Conservation (phyloP, 1,284 basidiomycete species). For the Naganishia sp. region DNA sequence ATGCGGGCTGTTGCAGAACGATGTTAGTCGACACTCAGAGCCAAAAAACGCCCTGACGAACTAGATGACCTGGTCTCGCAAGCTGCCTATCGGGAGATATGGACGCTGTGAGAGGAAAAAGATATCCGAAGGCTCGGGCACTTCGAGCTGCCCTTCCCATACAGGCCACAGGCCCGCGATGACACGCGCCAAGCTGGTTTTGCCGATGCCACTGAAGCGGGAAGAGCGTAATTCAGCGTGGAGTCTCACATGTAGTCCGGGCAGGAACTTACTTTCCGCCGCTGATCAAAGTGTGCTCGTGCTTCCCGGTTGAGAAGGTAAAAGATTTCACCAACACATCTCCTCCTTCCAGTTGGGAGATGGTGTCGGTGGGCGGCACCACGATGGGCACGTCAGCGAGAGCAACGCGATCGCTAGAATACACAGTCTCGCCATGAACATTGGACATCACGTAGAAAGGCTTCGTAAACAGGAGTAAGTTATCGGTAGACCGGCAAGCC, state of each 20-base stretch:
- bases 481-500: not conserved
- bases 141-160: conserved; percentile 55
- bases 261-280: conserved; percentile 61
- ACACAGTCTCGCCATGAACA: conserved; percentile 53
- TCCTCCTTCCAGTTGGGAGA: conserved; percentile 58
- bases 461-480: conserved; percentile 29
- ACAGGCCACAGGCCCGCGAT: conserved; percentile 83
- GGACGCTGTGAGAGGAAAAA: conserved; percentile 91
- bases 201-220: conserved; percentile 75
- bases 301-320: conserved; percentile 67
- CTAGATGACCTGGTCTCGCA: conserved; percentile 73
- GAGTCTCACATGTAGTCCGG: not conserved
- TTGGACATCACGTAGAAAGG: conserved; percentile 56
- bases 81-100: conserved; percentile 82
- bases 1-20: conserved; percentile 69
- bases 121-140: conserved; percentile 59
- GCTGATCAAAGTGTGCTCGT: conserved; percentile 91
- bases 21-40: conserved; percentile 24
- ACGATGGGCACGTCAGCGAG: conserved; percentile 74
- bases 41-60: conserved; percentile 29
- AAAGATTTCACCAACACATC: conserved; percentile 73
- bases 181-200: conserved; percentile 88
- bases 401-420: conserved; percentile 57
- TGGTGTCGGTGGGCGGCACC: conserved; percentile 61
- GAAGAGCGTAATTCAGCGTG: not conserved